Evolutionary conservation across 164 flowering plant species (phyloP).

Genomic region (Nymphaea colorata): DNA sequence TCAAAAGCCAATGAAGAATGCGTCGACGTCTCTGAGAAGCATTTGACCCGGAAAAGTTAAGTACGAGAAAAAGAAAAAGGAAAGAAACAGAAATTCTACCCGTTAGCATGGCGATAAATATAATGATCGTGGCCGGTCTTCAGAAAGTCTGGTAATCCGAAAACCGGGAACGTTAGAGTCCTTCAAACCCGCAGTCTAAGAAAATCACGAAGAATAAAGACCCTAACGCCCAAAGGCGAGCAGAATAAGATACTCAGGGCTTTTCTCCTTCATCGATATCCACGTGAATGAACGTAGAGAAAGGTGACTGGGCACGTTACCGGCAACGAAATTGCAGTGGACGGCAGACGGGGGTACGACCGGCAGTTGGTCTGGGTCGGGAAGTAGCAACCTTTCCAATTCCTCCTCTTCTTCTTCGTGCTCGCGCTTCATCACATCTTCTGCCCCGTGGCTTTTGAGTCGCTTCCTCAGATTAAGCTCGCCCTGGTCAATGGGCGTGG

Average conservation of each 20-base stretch:
- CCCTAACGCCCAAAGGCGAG: too few species aligned
- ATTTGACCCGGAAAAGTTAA: too few species aligned
- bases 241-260: too few species aligned
- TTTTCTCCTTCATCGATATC: neutral
- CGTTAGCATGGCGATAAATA: conserved; percentile 84
- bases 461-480: neutral
- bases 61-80: too few species aligned
- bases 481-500: neutral
- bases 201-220: neutral
- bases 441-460: neutral
- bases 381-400: conserved; percentile 36
- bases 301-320: conserved; percentile 12
- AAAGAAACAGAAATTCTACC: conserved; percentile 27
- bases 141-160: conserved; percentile 52
- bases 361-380: conserved; percentile 47
- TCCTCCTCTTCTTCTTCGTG: conserved; percentile 19
- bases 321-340: conserved; percentile 69
- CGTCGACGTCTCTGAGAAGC: neutral
- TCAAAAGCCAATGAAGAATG: neutral
- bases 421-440: neutral
- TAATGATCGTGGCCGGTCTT: conserved; percentile 91
- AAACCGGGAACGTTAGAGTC: neutral
- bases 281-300: too few species aligned
- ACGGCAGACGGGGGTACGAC: conserved; percentile 58
- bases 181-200: neutral